phyloP scores from a whole-genome alignment of 192 early-diverging fungal species.

The Paraglomus brasilianum region DNA sequence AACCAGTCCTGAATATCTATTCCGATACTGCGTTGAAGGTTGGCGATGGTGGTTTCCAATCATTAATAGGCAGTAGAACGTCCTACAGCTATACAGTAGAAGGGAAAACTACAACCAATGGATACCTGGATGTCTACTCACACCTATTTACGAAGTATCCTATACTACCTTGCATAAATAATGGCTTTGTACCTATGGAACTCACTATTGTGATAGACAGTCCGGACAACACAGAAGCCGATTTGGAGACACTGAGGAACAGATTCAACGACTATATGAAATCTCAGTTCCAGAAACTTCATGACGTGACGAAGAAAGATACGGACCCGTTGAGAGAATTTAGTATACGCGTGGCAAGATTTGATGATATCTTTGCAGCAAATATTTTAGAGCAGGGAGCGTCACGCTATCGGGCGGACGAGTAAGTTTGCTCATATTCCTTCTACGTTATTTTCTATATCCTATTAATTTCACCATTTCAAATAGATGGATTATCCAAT shows the following conservation, averaged over 20 bases:
- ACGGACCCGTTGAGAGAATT: constrained; percentile 11
- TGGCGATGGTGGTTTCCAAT: background rate
- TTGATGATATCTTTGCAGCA: background rate
- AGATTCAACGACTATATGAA: constrained; percentile 18
- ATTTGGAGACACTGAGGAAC: background rate
- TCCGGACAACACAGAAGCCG: background rate
- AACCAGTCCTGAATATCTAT: constrained; percentile 15
- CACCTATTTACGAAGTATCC: constrained; percentile 27
- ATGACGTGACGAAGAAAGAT: constrained; percentile 22
- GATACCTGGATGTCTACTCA: constrained; percentile 23
- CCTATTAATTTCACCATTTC: background rate
- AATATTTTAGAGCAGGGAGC: background rate
- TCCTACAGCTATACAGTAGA: constrained; percentile 2
- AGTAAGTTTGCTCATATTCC: constrained; percentile 10
- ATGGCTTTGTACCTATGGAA: background rate
- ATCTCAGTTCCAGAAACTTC: constrained; percentile 18
- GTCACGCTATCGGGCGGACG: background rate
- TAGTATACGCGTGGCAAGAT: background rate
- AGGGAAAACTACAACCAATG: constrained; percentile 15
- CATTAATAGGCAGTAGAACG: background rate
- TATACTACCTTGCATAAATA: constrained; percentile 1
- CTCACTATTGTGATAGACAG: constrained; percentile 10
- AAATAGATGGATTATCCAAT: constrained; percentile 21
- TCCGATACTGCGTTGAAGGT: constrained; percentile 21
- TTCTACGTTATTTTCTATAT: background rate